phyloP scores from a whole-genome alignment of 768 basidiomycete species.

The Russula brevipes region DNA sequence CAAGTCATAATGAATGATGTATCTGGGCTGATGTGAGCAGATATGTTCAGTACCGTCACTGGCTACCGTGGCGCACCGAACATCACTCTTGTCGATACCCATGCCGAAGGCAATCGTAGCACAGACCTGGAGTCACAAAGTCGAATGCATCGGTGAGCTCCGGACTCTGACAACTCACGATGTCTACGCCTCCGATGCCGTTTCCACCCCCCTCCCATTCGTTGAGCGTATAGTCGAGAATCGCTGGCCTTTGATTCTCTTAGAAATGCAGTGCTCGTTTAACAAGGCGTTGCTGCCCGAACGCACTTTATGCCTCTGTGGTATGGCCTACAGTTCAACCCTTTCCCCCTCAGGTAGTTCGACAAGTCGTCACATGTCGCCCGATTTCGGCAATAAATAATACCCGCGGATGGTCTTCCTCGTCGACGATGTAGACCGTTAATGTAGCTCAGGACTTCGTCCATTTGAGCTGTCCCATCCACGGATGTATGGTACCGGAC shows the following conservation, averaged over 20 bases:
- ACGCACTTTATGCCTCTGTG: conserved; percentile 62
- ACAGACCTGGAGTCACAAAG: conserved; percentile 46
- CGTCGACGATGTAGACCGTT: conserved; percentile 54
- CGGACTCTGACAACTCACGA: conserved; percentile 42
- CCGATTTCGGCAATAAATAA: conserved; percentile 72
- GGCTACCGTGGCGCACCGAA: conserved; percentile 41
- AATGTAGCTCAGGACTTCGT: conserved; percentile 63
- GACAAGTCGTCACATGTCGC: conserved; percentile 65
- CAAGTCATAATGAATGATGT: conserved; percentile 76
- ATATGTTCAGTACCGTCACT: neutral
- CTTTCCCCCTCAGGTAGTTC: conserved; percentile 56
- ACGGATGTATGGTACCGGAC: conserved; percentile 58
- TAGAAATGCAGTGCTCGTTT: neutral
- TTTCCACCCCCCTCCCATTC: conserved; percentile 55
- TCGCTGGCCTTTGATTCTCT: conserved; percentile 36
- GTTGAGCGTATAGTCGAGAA: conserved; percentile 47
- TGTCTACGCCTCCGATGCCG: conserved; percentile 52
- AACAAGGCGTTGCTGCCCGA: conserved; percentile 17
- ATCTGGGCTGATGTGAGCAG: conserved; percentile 36
- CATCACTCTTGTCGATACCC: conserved; percentile 80
- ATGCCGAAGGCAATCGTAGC: conserved; percentile 84
- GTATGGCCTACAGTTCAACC: conserved; percentile 64
- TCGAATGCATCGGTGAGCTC: too few species aligned
- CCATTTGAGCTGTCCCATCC: conserved; percentile 51
- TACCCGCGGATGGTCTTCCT: conserved; percentile 57